phyloP scores from a whole-genome alignment of 2,329 filamentous ascomycete genomes.

The Aspergillus proliferans region DNA sequence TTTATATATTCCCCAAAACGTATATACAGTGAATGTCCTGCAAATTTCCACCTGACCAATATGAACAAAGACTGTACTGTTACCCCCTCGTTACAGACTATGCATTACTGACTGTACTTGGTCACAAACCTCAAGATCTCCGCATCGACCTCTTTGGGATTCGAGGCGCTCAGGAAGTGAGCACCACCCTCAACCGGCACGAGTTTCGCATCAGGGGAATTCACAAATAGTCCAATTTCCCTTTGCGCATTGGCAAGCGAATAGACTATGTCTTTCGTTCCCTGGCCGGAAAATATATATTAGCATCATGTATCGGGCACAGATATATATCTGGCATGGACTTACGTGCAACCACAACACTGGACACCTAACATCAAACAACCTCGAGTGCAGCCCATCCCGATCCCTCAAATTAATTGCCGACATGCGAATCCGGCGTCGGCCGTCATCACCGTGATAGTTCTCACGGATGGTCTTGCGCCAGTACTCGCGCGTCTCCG shows the following conservation, averaged over 20 bases:
- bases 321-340: slow-evolving; percentile 13
- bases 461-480: slow-evolving; percentile 37
- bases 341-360: slow-evolving; percentile 47
- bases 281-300: slow-evolving; percentile 13
- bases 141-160: slow-evolving; percentile 39
- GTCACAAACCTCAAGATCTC: slow-evolving; percentile 20
- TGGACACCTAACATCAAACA: slow-evolving; percentile 46
- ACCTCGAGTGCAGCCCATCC: slow-evolving; percentile 42
- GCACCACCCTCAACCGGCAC: slow-evolving; percentile 42
- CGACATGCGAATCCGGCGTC: slow-evolving; percentile 44
- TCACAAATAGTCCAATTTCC: slow-evolving; percentile 45
- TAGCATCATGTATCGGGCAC: slow-evolving; percentile 36
- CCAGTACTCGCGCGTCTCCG: slow-evolving; percentile 41
- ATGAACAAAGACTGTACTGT: not conserved
- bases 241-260: slow-evolving; percentile 13
- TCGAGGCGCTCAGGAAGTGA: slow-evolving; percentile 46
- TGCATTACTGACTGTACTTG: slow-evolving; percentile 12
- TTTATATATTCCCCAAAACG: too few relatives aligned
- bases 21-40: too few relatives aligned
- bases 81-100: not conserved
- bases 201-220: slow-evolving; percentile 38
- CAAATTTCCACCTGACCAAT: not conserved
- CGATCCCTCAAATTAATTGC: slow-evolving; percentile 44
- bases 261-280: slow-evolving; percentile 14
- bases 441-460: slow-evolving; percentile 47